Percentiles rank a stretch among this genome's conserved stretches.
Evolutionary conservation across 2,329 filamentous ascomycete genomes (phyloP).

Genomic region (Pyrenophora seminiperda): DNA sequence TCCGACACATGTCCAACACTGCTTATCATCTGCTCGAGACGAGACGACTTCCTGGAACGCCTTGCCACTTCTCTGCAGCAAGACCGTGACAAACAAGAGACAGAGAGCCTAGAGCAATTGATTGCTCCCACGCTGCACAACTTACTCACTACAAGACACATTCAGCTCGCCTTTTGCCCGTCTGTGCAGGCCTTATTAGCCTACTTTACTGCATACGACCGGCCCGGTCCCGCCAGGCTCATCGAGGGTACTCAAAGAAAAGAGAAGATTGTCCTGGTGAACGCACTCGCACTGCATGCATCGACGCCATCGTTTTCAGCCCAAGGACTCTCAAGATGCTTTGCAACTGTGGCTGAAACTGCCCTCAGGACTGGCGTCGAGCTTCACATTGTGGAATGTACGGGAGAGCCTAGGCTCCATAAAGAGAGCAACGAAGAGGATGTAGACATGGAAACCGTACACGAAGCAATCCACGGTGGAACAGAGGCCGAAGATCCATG

Average conservation of each 20-base stretch:
- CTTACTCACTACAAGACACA: conserved; percentile 69
- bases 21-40: conserved; percentile 72
- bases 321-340: conserved; percentile 69
- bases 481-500: conserved; percentile 43
- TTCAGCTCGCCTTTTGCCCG: conserved; percentile 73
- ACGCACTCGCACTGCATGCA: conserved; percentile 68
- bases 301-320: conserved; percentile 75
- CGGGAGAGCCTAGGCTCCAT: conserved; percentile 7
- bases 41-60: conserved; percentile 66
- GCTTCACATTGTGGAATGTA: conserved; percentile 52
- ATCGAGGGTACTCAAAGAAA: conserved; percentile 10
- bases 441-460: conserved; percentile 29
- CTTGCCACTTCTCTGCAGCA: conserved; percentile 58
- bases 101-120: conserved; percentile 46
- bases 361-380: conserved; percentile 49
- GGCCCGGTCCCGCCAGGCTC: conserved; percentile 13
- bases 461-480: conserved; percentile 8
- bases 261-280: conserved; percentile 64
- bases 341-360: conserved; percentile 67
- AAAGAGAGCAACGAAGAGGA: conserved; percentile 65
- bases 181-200: conserved; percentile 79
- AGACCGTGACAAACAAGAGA: conserved; percentile 9
- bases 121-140: conserved; percentile 70
- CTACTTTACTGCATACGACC: conserved; percentile 63
- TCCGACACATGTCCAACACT: conserved; percentile 62